phyloP scores from a whole-genome alignment of 495 filamentous ascomycete genomes.

The Opeltia flavorubescens region DNA sequence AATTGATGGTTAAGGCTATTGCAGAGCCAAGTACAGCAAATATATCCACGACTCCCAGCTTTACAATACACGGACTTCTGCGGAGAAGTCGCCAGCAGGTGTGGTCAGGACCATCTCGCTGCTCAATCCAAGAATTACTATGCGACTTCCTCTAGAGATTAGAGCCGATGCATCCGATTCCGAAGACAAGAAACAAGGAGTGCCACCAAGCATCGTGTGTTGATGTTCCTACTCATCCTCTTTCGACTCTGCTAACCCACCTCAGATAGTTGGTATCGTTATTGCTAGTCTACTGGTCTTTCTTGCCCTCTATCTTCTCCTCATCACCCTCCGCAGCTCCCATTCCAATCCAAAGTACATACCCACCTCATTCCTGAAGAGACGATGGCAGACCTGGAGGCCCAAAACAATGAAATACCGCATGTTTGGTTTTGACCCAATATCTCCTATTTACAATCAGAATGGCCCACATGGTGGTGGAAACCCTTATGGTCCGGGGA shows the following conservation, averaged over 20 bases:
- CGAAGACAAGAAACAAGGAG: neutral
- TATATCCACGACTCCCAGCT: too few relatives aligned
- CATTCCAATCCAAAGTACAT: constrained; percentile 38
- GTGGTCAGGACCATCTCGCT: neutral
- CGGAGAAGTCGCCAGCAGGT: neutral
- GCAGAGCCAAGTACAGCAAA: too few relatives aligned
- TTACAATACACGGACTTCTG: too few relatives aligned
- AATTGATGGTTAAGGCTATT: too few relatives aligned
- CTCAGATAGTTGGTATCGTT: constrained; percentile 4
- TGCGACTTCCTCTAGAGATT: neutral
- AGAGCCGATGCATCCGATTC: neutral
- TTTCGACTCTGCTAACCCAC: neutral
- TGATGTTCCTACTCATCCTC: constrained; percentile 7
- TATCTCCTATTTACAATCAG: neutral
- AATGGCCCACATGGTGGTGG: neutral
- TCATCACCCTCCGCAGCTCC: neutral
- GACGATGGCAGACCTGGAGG: constrained; percentile 46
- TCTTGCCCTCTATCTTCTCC: constrained; percentile 3
- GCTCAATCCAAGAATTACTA: neutral
- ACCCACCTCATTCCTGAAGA: constrained; percentile 42
- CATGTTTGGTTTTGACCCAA: constrained; percentile 17
- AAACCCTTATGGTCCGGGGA: neutral
- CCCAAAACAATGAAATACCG: constrained; percentile 30
- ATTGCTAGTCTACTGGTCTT: neutral
- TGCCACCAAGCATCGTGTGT: constrained; percentile 4